Evolutionary conservation across 768 basidiomycete genomes (phyloP).

Genomic region (Fibroporia radiculosa): DNA sequence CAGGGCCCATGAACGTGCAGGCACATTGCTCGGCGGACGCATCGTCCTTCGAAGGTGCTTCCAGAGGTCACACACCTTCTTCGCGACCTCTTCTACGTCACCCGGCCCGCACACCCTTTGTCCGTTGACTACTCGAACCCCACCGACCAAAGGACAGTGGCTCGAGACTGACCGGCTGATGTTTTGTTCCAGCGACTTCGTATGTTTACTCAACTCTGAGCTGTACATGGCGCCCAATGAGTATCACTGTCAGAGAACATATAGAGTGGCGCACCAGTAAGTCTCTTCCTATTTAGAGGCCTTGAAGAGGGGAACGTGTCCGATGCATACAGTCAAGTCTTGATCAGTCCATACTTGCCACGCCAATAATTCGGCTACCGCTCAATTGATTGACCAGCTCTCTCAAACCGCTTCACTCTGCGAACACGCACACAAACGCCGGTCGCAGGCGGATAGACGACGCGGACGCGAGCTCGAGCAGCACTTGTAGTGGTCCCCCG

Average conservation of each 20-base stretch:
- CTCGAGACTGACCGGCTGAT: background rate
- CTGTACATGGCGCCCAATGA: background rate
- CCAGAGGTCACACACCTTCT: conserved; percentile 28
- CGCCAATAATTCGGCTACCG: too few relatives aligned
- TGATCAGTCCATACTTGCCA: too few relatives aligned
- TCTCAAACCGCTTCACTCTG: too few relatives aligned
- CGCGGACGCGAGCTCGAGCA: too few relatives aligned
- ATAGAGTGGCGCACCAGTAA: conserved; percentile 11
- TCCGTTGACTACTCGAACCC: background rate
- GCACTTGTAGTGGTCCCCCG: too few relatives aligned
- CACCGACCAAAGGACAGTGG: background rate
- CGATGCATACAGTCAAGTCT: too few relatives aligned
- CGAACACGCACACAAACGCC: too few relatives aligned
- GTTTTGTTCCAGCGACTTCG: background rate
- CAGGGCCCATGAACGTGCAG: too few relatives aligned
- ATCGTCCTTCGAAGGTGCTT: conserved; percentile 16
- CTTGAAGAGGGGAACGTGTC: too few relatives aligned
- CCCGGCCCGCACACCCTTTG: background rate
- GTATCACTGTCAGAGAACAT: too few relatives aligned
- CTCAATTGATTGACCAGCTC: too few relatives aligned
- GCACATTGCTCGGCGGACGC: background rate
- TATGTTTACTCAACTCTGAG: background rate
- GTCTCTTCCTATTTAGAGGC: conserved; percentile 16
- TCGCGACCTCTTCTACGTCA: conserved; percentile 32
- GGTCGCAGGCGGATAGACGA: too few relatives aligned